Conservation (phyloP, 352 stramenopile genomes). For the Globisporangium orthogonon region DNA sequence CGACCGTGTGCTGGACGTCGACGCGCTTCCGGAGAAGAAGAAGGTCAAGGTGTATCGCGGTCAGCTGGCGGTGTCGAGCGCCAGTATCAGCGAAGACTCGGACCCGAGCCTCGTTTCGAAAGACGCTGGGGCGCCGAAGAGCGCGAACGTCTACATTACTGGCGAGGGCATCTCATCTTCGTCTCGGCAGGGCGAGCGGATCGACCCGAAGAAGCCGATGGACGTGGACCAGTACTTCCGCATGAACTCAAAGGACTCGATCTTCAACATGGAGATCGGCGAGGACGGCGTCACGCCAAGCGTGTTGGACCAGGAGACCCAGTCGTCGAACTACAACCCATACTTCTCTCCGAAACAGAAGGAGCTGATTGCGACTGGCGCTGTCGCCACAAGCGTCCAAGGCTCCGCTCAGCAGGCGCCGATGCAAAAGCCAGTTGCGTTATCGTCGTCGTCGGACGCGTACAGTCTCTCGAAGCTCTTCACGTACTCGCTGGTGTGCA, state of each 20-base stretch:
- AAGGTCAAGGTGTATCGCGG: slow-evolving; percentile 48
- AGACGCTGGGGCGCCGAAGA: slow-evolving; percentile 5
- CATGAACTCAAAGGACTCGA: slow-evolving; percentile 51
- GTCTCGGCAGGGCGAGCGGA: slow-evolving; percentile 20
- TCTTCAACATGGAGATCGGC: slow-evolving; percentile 31
- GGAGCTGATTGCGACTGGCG: slow-evolving; percentile 2
- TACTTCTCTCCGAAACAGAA: slow-evolving; percentile 58
- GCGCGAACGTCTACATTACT: slow-evolving; percentile 22
- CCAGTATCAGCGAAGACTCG: slow-evolving; percentile 28
- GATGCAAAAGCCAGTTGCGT: slow-evolving; percentile 3
- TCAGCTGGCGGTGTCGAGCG: slow-evolving; percentile 32
- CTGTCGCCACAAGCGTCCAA: too few relatives aligned
- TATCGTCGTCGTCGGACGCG: slow-evolving; percentile 11
- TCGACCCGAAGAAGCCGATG: slow-evolving; percentile 18
- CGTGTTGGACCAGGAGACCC: slow-evolving; percentile 18
- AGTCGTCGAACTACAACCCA: slow-evolving; percentile 31
- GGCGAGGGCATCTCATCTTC: slow-evolving; percentile 28
- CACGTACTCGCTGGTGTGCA: slow-evolving; percentile 47
- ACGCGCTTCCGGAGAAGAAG: slow-evolving; percentile 78
- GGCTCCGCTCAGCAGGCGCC: background rate
- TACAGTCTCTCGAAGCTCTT: slow-evolving; percentile 64
- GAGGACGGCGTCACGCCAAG: slow-evolving; percentile 18
- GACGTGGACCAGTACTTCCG: slow-evolving; percentile 39
- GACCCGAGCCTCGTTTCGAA: slow-evolving; percentile 8
- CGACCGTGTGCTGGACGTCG: slow-evolving; percentile 36